These are phyloP conservation scores for Aspergillus sp. DNA, from an alignment of 2,329 filamentous ascomycete species.

Conservation along the genomic window DNA sequence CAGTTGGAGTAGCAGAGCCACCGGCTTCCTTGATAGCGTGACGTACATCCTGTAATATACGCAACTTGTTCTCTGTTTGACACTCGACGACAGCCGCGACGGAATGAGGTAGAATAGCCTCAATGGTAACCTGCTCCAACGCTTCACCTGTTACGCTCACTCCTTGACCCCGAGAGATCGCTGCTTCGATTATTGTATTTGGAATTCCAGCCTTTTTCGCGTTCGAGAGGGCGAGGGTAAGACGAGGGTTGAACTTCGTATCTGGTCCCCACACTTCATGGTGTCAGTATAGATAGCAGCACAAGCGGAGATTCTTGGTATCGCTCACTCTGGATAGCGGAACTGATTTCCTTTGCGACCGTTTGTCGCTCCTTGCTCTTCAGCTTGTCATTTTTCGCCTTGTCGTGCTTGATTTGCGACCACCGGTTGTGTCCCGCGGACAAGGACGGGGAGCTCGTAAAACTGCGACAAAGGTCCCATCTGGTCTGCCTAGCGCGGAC, in stretches of 20 bases:
- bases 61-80: constrained; percentile 77
- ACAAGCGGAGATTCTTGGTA: background rate
- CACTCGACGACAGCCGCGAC: constrained; percentile 79
- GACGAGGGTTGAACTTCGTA: constrained; percentile 69
- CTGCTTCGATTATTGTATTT: constrained; percentile 78
- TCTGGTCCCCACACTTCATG: constrained; percentile 70
- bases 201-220: constrained; percentile 87
- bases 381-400: constrained; percentile 74
- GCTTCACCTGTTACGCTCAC: constrained; percentile 70
- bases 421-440: constrained; percentile 83
- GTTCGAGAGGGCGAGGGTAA: constrained; percentile 69
- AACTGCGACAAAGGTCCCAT: constrained; percentile 41
- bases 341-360: constrained; percentile 71
- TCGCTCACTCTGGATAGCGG: constrained; percentile 69
- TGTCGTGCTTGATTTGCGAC: constrained; percentile 95
- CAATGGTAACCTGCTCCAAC: constrained; percentile 75
- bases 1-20: constrained; percentile 70
- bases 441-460: constrained; percentile 47
- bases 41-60: constrained; percentile 72
- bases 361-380: constrained; percentile 70
- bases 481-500: constrained; percentile 9
- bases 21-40: constrained; percentile 68
- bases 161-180: constrained; percentile 86
- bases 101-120: constrained; percentile 74
- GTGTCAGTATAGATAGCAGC: constrained; percentile 11